Evolutionary conservation across 2,329 filamentous ascomycete species (phyloP).

Genomic region (Ceratocystis eucalypticola): DNA sequence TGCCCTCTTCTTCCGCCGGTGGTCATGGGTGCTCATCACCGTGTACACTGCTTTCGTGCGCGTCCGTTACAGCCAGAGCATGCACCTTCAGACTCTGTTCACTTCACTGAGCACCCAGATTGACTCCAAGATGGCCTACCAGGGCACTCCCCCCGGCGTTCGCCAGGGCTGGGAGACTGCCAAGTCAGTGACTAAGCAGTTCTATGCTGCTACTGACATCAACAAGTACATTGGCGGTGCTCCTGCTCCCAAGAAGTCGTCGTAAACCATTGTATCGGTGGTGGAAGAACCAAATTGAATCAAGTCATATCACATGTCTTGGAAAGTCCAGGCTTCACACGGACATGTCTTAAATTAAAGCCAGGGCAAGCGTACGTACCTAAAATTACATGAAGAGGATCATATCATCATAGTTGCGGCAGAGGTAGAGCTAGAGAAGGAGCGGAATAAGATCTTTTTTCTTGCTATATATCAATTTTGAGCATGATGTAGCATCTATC

Average conservation of each 20-base stretch:
- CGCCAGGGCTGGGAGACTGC: constrained; percentile 67
- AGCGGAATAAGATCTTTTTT: constrained; percentile 4
- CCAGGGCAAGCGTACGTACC: background rate
- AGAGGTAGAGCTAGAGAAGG: background rate
- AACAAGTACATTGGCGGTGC: constrained; percentile 14
- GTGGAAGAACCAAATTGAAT: background rate
- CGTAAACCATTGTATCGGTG: constrained; percentile 14
- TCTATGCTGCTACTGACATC: constrained; percentile 52
- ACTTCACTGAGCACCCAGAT: constrained; percentile 57
- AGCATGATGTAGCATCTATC: background rate
- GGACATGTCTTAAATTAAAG: background rate
- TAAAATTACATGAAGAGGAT: background rate
- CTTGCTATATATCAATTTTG: background rate
- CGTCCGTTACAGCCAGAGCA: constrained; percentile 77
- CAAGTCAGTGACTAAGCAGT: constrained; percentile 61
- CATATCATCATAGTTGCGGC: background rate
- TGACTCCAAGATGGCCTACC: constrained; percentile 70
- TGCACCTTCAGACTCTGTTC: constrained; percentile 78
- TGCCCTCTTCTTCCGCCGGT: constrained; percentile 74
- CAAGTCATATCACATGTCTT: background rate
- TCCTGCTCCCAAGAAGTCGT: constrained; percentile 42
- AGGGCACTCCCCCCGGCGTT: constrained; percentile 69
- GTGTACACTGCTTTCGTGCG: constrained; percentile 90
- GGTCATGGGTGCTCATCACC: constrained; percentile 75
- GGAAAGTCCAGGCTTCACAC: background rate